Base-by-base conservation (phyloP, 2,329 filamentous ascomycete genomes). In the Incumbomyces delicatus region DNA sequence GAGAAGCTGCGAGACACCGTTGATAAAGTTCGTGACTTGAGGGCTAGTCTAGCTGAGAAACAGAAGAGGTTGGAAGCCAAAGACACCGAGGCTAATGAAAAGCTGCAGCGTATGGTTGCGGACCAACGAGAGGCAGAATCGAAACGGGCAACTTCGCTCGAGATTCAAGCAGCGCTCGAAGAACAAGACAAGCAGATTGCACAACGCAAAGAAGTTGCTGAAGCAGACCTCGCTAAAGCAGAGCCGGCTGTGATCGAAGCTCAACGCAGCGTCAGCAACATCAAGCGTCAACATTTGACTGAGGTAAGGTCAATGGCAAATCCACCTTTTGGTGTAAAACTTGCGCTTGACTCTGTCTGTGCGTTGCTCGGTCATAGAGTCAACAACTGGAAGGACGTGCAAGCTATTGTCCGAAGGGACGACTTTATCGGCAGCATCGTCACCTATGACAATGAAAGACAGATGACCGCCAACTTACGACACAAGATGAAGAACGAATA, bases 391-490 rank as follows among this genome's bases (percentile, higher is more conserved):
- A 95, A 89, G 71, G 81, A 80, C 11, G 87, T 96, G 50, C 85
- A 94, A 64, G 82, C 77, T 44, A 85, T 96, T 52, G 81, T 98
- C 50, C 86, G 90, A 58, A 80, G 81, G 48, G 92, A 96, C 60
- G 90, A 96, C 62, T 98, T 98, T 67, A 96, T 98, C 66, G 86
- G 88, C 41, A 95, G 87, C 67, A 98, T 98, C 60, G 85, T 96
- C 65, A 88, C 87, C 64, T 98, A 95, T 61, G 86, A 95, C 71
- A 98, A 95, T 60, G 89, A 92, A 66, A 82, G 75, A 63, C 84
- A 92, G 65, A 96, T 98, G 90, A 98, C 90, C 13, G 83, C 80
- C 58, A 69, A 71, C 20, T 75, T 92, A 56, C 78, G 92, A 41
- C 73, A 79, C 57, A 94, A 87, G 73, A 96, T 98, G 90, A 82